Evolutionary conservation across 2,329 filamentous ascomycete genomes (phyloP), one percentile per base, ranked within the genome.

Genomic region (Exophiala bonariae): DNA sequence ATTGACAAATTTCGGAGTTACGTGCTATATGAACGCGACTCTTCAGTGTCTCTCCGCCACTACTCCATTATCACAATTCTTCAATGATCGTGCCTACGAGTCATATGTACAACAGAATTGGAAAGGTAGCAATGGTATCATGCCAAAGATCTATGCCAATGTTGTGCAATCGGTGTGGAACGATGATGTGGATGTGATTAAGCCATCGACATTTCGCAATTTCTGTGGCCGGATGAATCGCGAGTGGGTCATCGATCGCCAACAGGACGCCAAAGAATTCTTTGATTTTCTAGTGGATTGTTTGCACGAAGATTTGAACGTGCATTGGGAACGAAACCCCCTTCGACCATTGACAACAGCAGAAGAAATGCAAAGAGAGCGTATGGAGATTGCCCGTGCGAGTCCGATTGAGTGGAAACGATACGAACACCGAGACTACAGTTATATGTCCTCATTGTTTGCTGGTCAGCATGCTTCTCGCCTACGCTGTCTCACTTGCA

Each of bases 261-360:
- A 97, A 63, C 93, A 97, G 68, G 93, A 99, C 62, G 86, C 90
- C 2, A 87, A 91, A 56, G 93, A 97, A 61, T 95, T 95, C 58
- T 83, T 92, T 56, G 82, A 83, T 36, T 96, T 95, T 62, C 67
- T 96, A 19, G 77, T 95, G 30, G 83, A 88, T 43, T 84, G 86
- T 56, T 75, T 97, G 10, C 86, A 92, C 58, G 87, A 93, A 62
- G 93, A 99, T 67, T 83, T 95, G 4, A 95, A 96, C 63, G 68
- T 76, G 5, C 77, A 79, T 22, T 86, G 82, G 73, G 74, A 80
- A 51, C 72, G 77, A 43, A 74, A 71, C 2, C 81, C 79, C 1
- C 70, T 85, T 2, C 75, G 76, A 40, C 74, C 77, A 4, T 69
- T 86, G 32, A 83, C 79, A 0, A 74, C 77, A 13, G 68, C 76